These are phyloP conservation scores for Taiwanofungus camphoratus DNA, from an alignment of 1,284 basidiomycete genomes.

Conservation along the genomic window DNA sequence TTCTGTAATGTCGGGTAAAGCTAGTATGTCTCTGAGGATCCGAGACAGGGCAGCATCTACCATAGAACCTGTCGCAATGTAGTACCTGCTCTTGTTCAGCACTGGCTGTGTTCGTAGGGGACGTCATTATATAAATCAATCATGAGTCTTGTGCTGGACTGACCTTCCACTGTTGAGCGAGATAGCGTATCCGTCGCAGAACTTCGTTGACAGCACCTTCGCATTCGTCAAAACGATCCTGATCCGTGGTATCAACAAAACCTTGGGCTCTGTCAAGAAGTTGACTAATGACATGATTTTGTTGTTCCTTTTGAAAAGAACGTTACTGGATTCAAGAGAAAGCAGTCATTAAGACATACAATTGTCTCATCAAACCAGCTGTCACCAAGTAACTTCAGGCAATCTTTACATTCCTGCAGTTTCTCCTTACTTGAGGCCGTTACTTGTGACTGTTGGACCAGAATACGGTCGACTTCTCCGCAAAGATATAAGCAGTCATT, in stretches of 20 bases:
- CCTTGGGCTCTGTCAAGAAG: constrained; percentile 60
- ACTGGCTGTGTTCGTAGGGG: constrained; percentile 39
- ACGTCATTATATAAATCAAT: constrained; percentile 4
- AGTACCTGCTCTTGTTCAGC: constrained; percentile 61
- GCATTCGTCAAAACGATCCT: constrained; percentile 74
- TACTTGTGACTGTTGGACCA: constrained; percentile 21
- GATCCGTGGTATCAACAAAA: constrained; percentile 70
- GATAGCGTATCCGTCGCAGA: constrained; percentile 58
- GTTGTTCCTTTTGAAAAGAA: constrained; percentile 30
- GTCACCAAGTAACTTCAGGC: constrained; percentile 49
- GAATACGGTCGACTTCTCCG: constrained; percentile 39
- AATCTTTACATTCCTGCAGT: constrained; percentile 43
- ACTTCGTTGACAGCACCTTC: constrained; percentile 68
- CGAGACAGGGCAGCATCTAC: constrained; percentile 68
- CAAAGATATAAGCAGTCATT: constrained; percentile 82
- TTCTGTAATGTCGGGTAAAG: constrained; percentile 86
- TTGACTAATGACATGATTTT: constrained; percentile 38
- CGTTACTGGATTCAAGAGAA: not conserved
- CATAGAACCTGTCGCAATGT: constrained; percentile 66
- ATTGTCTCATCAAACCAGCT: constrained; percentile 66
- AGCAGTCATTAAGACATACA: constrained; percentile 36
- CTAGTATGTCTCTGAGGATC: constrained; percentile 73
- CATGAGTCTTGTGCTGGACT: not conserved
- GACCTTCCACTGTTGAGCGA: constrained; percentile 74
- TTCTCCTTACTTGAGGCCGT: constrained; percentile 35